phyloP scores from a whole-genome alignment of 495 filamentous ascomycete species.

The Hyaloscypha bicolor region DNA sequence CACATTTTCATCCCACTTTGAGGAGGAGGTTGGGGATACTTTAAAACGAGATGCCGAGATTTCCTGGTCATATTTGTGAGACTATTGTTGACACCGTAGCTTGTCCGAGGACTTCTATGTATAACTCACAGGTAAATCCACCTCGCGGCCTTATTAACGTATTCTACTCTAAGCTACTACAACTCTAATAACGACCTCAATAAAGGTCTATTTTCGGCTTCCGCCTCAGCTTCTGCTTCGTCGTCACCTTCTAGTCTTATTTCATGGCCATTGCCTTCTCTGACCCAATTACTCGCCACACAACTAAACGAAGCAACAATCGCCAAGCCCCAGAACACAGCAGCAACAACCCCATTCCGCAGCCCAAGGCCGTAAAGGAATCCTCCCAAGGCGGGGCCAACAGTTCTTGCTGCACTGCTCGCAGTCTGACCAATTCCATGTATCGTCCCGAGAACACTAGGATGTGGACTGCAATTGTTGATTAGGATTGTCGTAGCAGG shows the following conservation, averaged over 20 bases:
- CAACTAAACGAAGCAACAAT: slow-evolving; percentile 63
- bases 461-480: slow-evolving; percentile 84
- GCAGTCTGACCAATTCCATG: slow-evolving; percentile 82
- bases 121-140: neutral
- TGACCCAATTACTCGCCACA: slow-evolving; percentile 65
- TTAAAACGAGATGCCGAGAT: neutral
- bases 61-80: neutral
- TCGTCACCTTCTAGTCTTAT: slow-evolving; percentile 68
- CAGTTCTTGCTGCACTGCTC: slow-evolving; percentile 67
- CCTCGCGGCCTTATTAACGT: neutral
- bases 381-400: slow-evolving; percentile 74
- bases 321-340: slow-evolving; percentile 77
- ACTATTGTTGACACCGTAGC: neutral
- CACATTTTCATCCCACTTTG: slow-evolving; percentile 4
- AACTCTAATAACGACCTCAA: neutral
- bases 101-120: neutral
- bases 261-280: slow-evolving; percentile 75
- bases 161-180: neutral
- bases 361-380: slow-evolving; percentile 73
- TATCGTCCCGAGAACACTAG: slow-evolving; percentile 76
- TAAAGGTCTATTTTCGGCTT: slow-evolving; percentile 24
- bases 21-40: neutral
- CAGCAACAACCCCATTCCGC: slow-evolving; percentile 68
- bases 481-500: slow-evolving; percentile 77
- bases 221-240: slow-evolving; percentile 44